Evolutionary conservation across 2,329 filamentous ascomycete species (phyloP).

Genomic region (Thielaviopsis punctulata): DNA sequence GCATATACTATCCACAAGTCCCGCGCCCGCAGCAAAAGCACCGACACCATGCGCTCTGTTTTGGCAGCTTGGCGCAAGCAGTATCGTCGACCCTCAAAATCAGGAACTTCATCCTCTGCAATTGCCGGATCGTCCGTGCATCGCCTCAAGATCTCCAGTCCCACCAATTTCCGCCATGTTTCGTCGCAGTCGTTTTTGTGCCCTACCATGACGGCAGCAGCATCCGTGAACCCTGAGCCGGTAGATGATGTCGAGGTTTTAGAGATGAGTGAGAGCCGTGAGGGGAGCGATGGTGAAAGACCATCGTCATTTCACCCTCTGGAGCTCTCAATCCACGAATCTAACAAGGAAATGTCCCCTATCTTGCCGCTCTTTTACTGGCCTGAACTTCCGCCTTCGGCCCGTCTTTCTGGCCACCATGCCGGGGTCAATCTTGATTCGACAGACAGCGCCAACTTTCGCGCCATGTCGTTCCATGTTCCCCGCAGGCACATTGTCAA

Average conservation of each 20-base stretch:
- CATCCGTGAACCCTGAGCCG: background rate
- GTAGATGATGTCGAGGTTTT: background rate
- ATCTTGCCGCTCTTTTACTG: constrained; percentile 34
- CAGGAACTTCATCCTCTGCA: background rate
- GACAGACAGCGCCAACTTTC: background rate
- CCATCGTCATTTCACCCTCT: constrained; percentile 33
- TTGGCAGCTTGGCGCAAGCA: constrained; percentile 22
- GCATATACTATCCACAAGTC: constrained; percentile 17
- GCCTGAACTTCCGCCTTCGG: constrained; percentile 11
- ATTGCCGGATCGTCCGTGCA: constrained; percentile 19
- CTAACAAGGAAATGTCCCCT: constrained; percentile 33
- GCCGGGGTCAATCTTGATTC: constrained; percentile 2
- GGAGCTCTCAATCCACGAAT: constrained; percentile 33
- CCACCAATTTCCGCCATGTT: constrained; percentile 40
- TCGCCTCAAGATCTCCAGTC: constrained; percentile 38
- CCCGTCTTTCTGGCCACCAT: constrained; percentile 6
- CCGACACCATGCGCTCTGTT: constrained; percentile 16
- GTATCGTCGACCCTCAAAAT: constrained; percentile 1
- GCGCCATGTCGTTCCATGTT: constrained; percentile 35
- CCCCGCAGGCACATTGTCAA: constrained; percentile 27
- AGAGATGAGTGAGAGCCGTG: background rate
- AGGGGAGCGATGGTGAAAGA: constrained; percentile 14
- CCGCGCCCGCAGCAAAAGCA: constrained; percentile 13
- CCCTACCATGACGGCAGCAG: constrained; percentile 1
- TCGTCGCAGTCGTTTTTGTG: constrained; percentile 13